phyloP scores from a whole-genome alignment of 2,329 filamentous ascomycete genomes.

The Fusarium hainanense region DNA sequence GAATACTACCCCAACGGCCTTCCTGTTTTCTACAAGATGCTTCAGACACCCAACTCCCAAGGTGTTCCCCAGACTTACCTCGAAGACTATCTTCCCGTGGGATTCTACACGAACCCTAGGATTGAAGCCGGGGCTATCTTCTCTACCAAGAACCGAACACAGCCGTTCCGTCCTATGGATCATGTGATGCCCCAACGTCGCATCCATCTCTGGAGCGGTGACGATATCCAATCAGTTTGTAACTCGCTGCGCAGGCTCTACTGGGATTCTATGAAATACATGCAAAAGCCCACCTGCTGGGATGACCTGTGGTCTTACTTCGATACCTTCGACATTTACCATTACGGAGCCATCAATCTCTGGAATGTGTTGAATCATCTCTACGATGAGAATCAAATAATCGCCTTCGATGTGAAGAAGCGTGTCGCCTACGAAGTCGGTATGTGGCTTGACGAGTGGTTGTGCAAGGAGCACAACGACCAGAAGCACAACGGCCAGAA shows the following conservation, averaged over 20 bases:
- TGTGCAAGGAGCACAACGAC: slow-evolving; percentile 45
- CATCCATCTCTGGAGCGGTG: slow-evolving; percentile 53
- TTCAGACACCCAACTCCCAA: slow-evolving; percentile 36
- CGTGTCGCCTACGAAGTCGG: slow-evolving; percentile 47
- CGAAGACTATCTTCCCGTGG: slow-evolving; percentile 51
- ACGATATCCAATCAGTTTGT: slow-evolving; percentile 53
- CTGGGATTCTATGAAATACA: slow-evolving; percentile 51
- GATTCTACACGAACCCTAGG: slow-evolving; percentile 53
- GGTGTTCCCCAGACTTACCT: slow-evolving; percentile 48
- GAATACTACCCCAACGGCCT: slow-evolving; percentile 53
- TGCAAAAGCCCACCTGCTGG: slow-evolving; percentile 50
- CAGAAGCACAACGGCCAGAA: slow-evolving; percentile 49
- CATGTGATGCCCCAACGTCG: slow-evolving; percentile 46
- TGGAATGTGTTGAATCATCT: slow-evolving; percentile 59
- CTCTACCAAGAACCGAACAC: slow-evolving; percentile 52
- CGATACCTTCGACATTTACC: slow-evolving; percentile 60
- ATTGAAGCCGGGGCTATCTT: slow-evolving; percentile 51
- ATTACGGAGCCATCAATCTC: slow-evolving; percentile 60
- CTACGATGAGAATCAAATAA: slow-evolving; percentile 54
- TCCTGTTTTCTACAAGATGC: slow-evolving; percentile 51
- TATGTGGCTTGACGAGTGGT: slow-evolving; percentile 54
- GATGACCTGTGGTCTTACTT: slow-evolving; percentile 61
- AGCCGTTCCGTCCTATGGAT: slow-evolving; percentile 46
- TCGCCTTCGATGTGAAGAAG: slow-evolving; percentile 44
- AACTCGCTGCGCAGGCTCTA: slow-evolving; percentile 54